A percentile compares a stretch with the other conserved stretches of the same genome.
phyloP scores from a whole-genome alignment of 106 monocot genomes.

The Allium fistulosum region DNA sequence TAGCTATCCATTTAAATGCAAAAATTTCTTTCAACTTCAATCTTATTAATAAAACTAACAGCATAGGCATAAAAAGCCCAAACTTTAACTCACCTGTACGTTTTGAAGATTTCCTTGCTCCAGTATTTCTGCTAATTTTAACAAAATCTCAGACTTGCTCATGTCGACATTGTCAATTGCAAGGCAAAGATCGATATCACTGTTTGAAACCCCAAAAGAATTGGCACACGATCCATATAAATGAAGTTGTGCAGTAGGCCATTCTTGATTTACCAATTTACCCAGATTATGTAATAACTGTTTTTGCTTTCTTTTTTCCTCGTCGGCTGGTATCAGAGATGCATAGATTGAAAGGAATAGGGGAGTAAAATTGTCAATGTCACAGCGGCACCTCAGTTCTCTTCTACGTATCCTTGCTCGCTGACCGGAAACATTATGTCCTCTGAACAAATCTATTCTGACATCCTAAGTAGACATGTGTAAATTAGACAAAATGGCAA shows the following conservation, averaged over 20 bases:
- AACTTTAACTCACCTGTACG: constrained; percentile 55
- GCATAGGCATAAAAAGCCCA: neutral
- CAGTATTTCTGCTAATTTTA: constrained; percentile 81
- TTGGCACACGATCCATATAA: constrained; percentile 98
- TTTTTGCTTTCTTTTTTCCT: constrained; percentile 72
- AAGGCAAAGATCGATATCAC: constrained; percentile 96
- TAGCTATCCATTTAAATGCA: no score
- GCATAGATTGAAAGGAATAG: constrained; percentile 63
- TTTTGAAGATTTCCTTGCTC: constrained; percentile 71
- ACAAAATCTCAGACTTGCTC: constrained; percentile 76
- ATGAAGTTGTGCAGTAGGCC: constrained; percentile 71
- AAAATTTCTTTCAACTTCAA: no score
- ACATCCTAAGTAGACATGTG: constrained; percentile 38
- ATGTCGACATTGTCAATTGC: constrained; percentile 49
- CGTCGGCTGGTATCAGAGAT: constrained; percentile 69
- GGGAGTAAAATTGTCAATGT: constrained; percentile 49
- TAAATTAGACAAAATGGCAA: neutral
- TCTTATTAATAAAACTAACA: neutral
- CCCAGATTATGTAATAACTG: constrained; percentile 44
- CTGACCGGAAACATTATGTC: constrained; percentile 64
- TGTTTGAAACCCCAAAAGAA: constrained; percentile 88
- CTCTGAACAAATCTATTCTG: constrained; percentile 75
- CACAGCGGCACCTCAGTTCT: constrained; percentile 42
- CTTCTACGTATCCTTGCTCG: constrained; percentile 56
- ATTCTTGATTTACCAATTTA: constrained; percentile 68